A percentile compares a stretch with the other conserved stretches of the same genome.
Conservation (phyloP, 2,329 filamentous ascomycete genomes). For the Diaporthe sp. region DNA sequence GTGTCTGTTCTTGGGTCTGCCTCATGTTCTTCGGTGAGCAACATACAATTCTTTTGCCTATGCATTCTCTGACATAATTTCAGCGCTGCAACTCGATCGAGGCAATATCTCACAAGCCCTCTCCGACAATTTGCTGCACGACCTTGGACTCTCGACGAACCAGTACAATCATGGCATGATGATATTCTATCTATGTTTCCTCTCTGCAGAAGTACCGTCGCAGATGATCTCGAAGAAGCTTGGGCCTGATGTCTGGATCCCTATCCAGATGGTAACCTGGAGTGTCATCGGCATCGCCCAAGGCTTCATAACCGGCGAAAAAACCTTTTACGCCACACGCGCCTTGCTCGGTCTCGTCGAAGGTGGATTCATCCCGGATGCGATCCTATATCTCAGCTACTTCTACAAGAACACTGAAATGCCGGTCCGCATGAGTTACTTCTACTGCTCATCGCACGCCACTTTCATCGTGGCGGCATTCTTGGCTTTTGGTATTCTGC, state of each 20-base stretch:
- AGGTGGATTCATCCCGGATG: not conserved
- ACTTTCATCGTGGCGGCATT: not conserved
- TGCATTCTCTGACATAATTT: not conserved
- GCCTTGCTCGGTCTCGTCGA: not conserved
- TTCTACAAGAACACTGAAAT: not conserved
- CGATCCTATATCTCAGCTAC: not conserved
- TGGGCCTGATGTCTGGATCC: not conserved
- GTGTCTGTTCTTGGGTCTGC: not conserved
- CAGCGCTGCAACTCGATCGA: not conserved
- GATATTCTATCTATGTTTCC: not conserved
- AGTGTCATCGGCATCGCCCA: not conserved
- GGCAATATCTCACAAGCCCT: not conserved
- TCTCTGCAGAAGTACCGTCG: not conserved
- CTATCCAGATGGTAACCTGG: not conserved
- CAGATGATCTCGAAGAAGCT: not conserved
- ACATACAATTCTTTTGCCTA: not conserved
- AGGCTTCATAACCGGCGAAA: not conserved
- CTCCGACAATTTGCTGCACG: not conserved
- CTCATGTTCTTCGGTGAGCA: not conserved
- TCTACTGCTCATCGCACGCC: not conserved
- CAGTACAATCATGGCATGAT: not conserved
- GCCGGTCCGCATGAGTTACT: not conserved
- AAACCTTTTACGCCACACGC: not conserved
- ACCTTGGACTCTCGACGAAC: not conserved
- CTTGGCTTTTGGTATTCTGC: not conserved